Evolutionary conservation across 768 basidiomycete species (phyloP).

Genomic region (Kwoniella sp.): DNA sequence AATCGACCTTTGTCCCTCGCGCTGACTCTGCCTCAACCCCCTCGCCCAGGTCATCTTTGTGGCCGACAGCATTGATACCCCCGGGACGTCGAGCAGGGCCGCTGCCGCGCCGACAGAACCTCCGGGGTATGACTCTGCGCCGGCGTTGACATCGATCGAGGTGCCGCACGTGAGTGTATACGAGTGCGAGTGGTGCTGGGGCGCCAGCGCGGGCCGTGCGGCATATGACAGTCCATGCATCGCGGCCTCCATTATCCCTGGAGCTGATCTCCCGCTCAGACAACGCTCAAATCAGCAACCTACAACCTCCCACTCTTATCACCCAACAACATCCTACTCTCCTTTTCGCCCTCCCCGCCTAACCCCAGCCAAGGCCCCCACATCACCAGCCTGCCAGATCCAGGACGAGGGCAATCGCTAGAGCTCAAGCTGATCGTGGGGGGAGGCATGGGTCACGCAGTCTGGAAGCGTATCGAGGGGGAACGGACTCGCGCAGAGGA

Average conservation of each 20-base stretch:
- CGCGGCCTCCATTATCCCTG: background rate
- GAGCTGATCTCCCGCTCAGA: slow-evolving; percentile 10
- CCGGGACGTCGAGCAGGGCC: slow-evolving; percentile 1
- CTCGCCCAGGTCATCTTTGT: slow-evolving; percentile 22
- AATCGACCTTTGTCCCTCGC: no score
- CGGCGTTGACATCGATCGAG: slow-evolving; percentile 14
- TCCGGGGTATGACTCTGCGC: slow-evolving; percentile 15
- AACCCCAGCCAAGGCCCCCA: background rate
- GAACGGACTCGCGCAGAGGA: slow-evolving; percentile 26
- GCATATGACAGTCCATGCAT: background rate
- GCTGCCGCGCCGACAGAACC: slow-evolving; percentile 5
- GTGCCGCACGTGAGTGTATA: slow-evolving; percentile 30
- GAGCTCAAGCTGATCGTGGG: slow-evolving; percentile 37
- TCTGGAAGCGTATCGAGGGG: slow-evolving; percentile 43
- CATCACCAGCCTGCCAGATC: slow-evolving; percentile 21
- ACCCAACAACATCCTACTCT: slow-evolving; percentile 30
- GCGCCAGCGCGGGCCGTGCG: no score
- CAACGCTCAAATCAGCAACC: slow-evolving; percentile 15
- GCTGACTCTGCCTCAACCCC: no score
- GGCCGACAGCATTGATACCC: slow-evolving; percentile 10
- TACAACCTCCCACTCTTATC: slow-evolving; percentile 40
- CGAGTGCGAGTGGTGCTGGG: no score
- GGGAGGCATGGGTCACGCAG: slow-evolving; percentile 34
- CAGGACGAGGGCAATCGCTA: slow-evolving; percentile 28
- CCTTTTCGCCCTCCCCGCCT: slow-evolving; percentile 26